Conservation (phyloP, 345 rosid species). For the Acer saccharum region DNA sequence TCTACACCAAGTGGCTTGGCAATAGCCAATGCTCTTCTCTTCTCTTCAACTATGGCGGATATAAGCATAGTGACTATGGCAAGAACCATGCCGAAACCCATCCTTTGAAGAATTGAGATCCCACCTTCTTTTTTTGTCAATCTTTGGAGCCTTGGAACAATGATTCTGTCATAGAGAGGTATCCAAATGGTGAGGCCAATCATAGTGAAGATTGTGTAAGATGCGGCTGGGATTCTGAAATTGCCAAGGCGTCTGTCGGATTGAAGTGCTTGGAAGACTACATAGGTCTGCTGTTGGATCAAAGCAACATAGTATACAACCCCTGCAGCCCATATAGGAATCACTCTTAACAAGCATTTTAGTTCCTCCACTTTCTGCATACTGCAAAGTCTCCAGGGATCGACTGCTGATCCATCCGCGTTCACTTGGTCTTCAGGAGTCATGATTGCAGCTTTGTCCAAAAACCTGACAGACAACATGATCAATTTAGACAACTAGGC, state of each 20-base stretch:
- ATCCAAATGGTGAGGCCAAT: slow-evolving; percentile 38
- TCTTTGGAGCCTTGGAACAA: slow-evolving; percentile 33
- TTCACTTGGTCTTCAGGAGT: slow-evolving; percentile 32
- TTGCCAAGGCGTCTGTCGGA: slow-evolving; percentile 30
- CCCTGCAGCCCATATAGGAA: slow-evolving; percentile 38
- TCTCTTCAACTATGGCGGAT: slow-evolving; percentile 34
- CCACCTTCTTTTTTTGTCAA: slow-evolving; percentile 40
- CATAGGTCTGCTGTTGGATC: slow-evolving; percentile 39
- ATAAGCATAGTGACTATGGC: slow-evolving; percentile 35
- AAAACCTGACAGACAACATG: slow-evolving; percentile 25
- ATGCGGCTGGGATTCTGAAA: slow-evolving; percentile 44
- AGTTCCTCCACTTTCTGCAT: slow-evolving; percentile 57
- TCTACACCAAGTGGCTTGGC: slow-evolving; percentile 28
- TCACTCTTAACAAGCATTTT: slow-evolving; percentile 41
- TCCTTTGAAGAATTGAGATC: slow-evolving; percentile 42
- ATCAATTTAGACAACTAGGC: too few relatives aligned
- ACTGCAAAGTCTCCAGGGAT: slow-evolving; percentile 52
- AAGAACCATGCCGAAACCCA: slow-evolving; percentile 36
- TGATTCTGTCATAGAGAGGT: slow-evolving; percentile 40
- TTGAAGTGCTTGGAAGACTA: slow-evolving; percentile 44
- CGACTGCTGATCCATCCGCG: slow-evolving; percentile 36
- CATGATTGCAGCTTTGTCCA: slow-evolving; percentile 45
- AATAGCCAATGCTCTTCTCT: slow-evolving; percentile 27
- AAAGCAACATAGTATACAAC: slow-evolving; percentile 25
- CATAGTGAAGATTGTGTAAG: slow-evolving; percentile 34